These are phyloP conservation scores for Nothopassalora personata DNA, from an alignment of 2,329 filamentous ascomycete genomes.

Conservation along the genomic window DNA sequence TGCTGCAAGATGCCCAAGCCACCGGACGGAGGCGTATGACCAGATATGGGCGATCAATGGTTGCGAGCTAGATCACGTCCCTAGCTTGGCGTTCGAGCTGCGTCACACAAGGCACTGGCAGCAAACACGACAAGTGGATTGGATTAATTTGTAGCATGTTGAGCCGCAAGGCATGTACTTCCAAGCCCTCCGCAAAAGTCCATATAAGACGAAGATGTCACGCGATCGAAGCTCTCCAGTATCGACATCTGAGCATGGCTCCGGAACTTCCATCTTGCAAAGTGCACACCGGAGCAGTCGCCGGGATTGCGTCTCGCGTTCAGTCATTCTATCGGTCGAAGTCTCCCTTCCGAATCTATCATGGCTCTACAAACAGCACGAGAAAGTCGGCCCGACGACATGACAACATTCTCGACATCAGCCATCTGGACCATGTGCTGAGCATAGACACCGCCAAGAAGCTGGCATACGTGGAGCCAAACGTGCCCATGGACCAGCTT, in stretches of 20 bases:
- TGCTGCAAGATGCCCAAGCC: too few relatives aligned
- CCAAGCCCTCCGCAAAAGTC: background rate
- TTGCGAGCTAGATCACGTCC: background rate
- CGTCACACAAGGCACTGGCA: background rate
- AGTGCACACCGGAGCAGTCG: background rate
- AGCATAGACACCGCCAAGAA: slow-evolving; percentile 37
- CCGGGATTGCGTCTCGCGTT: background rate
- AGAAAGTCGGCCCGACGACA: slow-evolving; percentile 23
- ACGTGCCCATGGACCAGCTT: slow-evolving; percentile 61
- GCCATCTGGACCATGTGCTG: slow-evolving; percentile 42
- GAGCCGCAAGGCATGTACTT: background rate
- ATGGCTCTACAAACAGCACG: slow-evolving; percentile 53
- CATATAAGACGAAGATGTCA: background rate
- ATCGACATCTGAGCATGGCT: background rate
- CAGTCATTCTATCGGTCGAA: slow-evolving; percentile 40
- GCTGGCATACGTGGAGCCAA: slow-evolving; percentile 57
- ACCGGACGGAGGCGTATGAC: too few relatives aligned
- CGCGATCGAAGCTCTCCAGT: background rate
- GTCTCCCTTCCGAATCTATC: slow-evolving; percentile 50
- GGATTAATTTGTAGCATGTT: background rate
- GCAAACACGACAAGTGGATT: background rate
- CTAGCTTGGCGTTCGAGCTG: background rate
- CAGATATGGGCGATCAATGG: too few relatives aligned
- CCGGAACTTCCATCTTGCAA: slow-evolving; percentile 1
- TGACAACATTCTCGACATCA: slow-evolving; percentile 43